These are phyloP conservation scores for Batrachochytrium dendrobatidis DNA, from an alignment of 371 early-diverging fungal genomes.

Conservation along the genomic window DNA sequence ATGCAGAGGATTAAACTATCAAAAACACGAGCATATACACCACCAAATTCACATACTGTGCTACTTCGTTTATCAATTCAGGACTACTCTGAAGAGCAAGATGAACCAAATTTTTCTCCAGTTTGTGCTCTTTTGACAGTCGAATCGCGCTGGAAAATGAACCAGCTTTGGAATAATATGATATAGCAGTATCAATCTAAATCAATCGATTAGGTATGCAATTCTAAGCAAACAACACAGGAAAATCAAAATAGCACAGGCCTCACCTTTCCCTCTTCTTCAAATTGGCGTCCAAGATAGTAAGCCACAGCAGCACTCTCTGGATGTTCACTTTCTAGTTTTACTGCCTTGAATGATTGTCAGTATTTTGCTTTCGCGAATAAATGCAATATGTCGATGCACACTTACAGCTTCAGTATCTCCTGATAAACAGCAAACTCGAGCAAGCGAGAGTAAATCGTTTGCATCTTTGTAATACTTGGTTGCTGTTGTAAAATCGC, in stretches of 20 bases:
- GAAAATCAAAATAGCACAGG: background rate
- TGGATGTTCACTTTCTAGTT: conserved; percentile 20
- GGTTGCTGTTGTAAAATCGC: conserved; percentile 27
- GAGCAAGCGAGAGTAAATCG: conserved; percentile 35
- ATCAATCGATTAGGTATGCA: too few relatives aligned
- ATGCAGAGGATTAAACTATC: background rate
- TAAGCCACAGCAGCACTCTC: conserved; percentile 30
- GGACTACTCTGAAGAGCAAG: conserved; percentile 36
- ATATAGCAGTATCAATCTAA: conserved; percentile 35
- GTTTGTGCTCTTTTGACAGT: conserved; percentile 38
- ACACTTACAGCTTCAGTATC: conserved; percentile 29
- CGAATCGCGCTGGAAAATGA: conserved; percentile 40
- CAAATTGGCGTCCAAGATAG: conserved; percentile 38
- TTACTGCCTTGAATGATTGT: background rate
- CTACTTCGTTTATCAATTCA: conserved; percentile 37
- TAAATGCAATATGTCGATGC: too few relatives aligned
- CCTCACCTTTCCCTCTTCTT: conserved; percentile 34
- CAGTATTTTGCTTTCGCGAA: too few relatives aligned
- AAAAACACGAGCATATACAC: background rate
- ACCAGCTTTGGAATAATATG: conserved; percentile 33
- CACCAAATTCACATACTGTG: conserved; percentile 30
- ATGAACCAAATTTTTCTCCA: conserved; percentile 33
- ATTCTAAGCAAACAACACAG: too few relatives aligned
- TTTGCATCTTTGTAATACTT: conserved; percentile 32
- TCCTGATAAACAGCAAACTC: conserved; percentile 36